Evolutionary conservation across 495 filamentous ascomycete genomes (phyloP), one percentile per base, ranked within the genome.

Genomic region (Penicillium parvum): DNA sequence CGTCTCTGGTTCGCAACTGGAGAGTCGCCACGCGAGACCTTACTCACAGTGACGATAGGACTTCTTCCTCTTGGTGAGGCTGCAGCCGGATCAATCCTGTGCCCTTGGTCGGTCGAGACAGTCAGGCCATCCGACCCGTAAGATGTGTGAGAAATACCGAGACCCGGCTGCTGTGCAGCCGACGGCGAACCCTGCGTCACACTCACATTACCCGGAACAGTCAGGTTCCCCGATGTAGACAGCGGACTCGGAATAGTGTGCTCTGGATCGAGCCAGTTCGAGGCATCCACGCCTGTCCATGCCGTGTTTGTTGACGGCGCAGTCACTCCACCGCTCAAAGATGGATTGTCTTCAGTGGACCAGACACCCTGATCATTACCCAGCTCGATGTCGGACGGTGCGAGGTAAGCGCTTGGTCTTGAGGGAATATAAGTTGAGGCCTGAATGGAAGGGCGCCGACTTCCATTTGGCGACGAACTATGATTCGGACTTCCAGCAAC

Each of bases 11-110:
- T 44, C 10, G 27, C 36, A 18, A 45, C 60, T 4, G 74, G 74
- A 2, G 73, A 77, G 48, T 77, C 74, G 3, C 74, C 74, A 20
- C 73, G 64, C 20, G 65, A 65, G 32, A 66, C 66, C 26, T 45
- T 68, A 23, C 66, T 64, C 7, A 77, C 61, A 11, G 64, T 73
- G 16, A 77, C 57, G 14, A 68, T 66, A 10, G 74, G 74, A 37
- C 73, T 76, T 29, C 63, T 51, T 9, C 63, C 60, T 37, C 55
- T 55, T n/a, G 52, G 54, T 6, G 63, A 62, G 7, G 50, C 42
- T 8, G 55, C 45, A 1, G 16, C 45, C 8, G 39, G 23, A 5
- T 53, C 43, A 8, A 54, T 41, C 7, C 33, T 44, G 7, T 52
- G 33, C 10, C 34, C 52, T 21, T 64, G 55, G 28, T 46, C 52